phyloP scores from a whole-genome alignment of 495 filamentous ascomycete species.

The Aspergillus bridgeri region DNA sequence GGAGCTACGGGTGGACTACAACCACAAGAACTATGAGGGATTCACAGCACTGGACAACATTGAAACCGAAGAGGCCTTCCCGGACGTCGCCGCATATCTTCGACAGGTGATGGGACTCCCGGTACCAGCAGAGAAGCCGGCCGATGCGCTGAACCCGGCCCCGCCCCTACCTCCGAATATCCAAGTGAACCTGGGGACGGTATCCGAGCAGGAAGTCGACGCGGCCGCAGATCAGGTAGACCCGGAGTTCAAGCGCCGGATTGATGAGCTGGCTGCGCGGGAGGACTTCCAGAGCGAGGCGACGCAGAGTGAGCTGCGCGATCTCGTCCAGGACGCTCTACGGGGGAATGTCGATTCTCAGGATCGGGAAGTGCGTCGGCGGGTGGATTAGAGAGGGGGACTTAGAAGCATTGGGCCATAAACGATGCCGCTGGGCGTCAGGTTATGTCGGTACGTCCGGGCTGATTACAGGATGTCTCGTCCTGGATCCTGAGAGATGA shows the following conservation, averaged over 20 bases:
- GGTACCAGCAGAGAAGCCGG: constrained; percentile 18
- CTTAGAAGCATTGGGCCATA: background rate
- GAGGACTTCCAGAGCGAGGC: constrained; percentile 69
- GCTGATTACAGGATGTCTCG: background rate
- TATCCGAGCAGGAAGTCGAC: constrained; percentile 56
- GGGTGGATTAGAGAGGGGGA: constrained; percentile 44
- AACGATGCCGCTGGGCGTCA: no score
- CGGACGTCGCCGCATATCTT: constrained; percentile 66
- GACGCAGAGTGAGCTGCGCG: constrained; percentile 64
- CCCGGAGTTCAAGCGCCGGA: constrained; percentile 67
- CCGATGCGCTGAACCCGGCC: constrained; percentile 34
- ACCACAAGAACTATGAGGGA: constrained; percentile 59
- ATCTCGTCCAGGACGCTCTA: constrained; percentile 68
- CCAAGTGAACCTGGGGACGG: constrained; percentile 61
- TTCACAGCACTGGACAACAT: constrained; percentile 70
- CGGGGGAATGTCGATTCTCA: constrained; percentile 44
- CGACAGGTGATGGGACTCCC: constrained; percentile 40
- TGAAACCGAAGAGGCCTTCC: constrained; percentile 65
- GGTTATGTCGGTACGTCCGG: no score
- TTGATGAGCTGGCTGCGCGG: constrained; percentile 71
- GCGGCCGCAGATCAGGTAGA: constrained; percentile 50
- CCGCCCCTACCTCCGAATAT: constrained; percentile 65
- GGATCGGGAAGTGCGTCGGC: constrained; percentile 59
- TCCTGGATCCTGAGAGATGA: background rate
- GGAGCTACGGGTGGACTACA: constrained; percentile 68